These are phyloP conservation scores for Aspergillus sojae DNA, from an alignment of 2,329 filamentous ascomycete genomes.

Conservation along the genomic window DNA sequence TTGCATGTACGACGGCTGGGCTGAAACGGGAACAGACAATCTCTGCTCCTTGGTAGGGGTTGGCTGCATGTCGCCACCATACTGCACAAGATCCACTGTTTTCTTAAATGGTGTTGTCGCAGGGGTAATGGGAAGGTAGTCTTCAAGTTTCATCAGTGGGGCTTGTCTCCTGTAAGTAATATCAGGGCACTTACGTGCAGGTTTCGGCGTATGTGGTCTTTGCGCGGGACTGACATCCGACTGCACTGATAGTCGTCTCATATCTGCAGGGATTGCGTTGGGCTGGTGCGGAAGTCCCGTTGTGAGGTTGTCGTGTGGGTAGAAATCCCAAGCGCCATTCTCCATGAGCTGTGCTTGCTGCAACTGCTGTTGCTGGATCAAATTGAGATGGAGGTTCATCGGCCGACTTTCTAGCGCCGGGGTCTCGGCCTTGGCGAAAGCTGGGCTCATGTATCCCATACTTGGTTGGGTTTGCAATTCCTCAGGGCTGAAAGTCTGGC, in stretches of 20 bases:
- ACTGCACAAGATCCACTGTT: conserved; percentile 40
- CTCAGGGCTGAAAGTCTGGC: conserved; percentile 33
- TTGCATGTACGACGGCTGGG: conserved; percentile 45
- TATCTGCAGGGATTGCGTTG: conserved; percentile 26
- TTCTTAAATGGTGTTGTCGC: conserved; percentile 61
- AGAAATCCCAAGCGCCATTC: conserved; percentile 31
- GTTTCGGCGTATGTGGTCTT: conserved; percentile 65
- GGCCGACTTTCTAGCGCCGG: conserved; percentile 20
- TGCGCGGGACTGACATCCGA: conserved; percentile 41
- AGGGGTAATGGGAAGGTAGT: conserved; percentile 68
- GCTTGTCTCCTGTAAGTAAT: background rate
- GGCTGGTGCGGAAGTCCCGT: conserved; percentile 27
- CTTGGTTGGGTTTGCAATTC: conserved; percentile 32
- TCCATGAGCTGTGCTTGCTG: conserved; percentile 26
- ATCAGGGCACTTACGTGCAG: conserved; percentile 56
- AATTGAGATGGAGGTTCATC: conserved; percentile 29
- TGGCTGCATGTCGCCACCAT: conserved; percentile 41
- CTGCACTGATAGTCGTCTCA: conserved; percentile 43
- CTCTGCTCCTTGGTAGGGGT: conserved; percentile 44
- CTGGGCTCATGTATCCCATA: conserved; percentile 25
- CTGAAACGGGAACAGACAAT: conserved; percentile 34
- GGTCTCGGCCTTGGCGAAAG: conserved; percentile 21
- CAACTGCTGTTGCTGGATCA: conserved; percentile 35
- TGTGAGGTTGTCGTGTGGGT: conserved; percentile 24
- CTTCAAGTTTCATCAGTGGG: conserved; percentile 42